Evolutionary conservation across 2,329 filamentous ascomycete species (phyloP).

Genomic region (Botrytis tulipae): DNA sequence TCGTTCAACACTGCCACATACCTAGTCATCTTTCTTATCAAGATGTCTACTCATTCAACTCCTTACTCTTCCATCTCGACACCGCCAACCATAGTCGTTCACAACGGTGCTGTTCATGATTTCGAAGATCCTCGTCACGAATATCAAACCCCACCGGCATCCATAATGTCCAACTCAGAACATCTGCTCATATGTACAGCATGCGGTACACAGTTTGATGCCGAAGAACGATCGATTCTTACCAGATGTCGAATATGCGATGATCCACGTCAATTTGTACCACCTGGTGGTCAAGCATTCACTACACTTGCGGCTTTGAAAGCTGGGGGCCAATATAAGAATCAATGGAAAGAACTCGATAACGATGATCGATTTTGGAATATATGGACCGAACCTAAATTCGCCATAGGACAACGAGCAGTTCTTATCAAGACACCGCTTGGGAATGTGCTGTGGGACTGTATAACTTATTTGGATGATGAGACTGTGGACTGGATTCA

Average conservation of each 20-base stretch:
- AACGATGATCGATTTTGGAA: constrained; percentile 47
- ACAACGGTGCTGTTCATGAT: constrained; percentile 14
- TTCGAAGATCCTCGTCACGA: constrained; percentile 29
- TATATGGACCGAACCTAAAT: constrained; percentile 53
- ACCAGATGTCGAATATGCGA: constrained; percentile 69
- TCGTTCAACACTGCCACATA: background rate
- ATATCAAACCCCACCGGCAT: constrained; percentile 26
- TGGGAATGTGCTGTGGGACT: constrained; percentile 80
- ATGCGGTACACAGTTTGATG: constrained; percentile 69
- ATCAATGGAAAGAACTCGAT: constrained; percentile 51
- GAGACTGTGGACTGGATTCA: constrained; percentile 59
- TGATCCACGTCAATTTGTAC: constrained; percentile 69
- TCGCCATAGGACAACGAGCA: constrained; percentile 74
- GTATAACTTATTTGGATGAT: constrained; percentile 66
- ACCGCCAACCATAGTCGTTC: constrained; percentile 1
- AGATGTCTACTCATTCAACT: constrained; percentile 11
- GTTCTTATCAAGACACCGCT: constrained; percentile 62
- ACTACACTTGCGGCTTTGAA: constrained; percentile 54
- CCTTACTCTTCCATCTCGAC: constrained; percentile 14
- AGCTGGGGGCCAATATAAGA: constrained; percentile 44
- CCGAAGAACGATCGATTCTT: constrained; percentile 47
- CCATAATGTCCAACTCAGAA: constrained; percentile 27
- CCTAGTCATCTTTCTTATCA: background rate
- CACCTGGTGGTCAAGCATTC: constrained; percentile 62
- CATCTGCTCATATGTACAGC: constrained; percentile 60